Evolutionary conservation across 352 stramenopile genomes (phyloP).

Genomic region (Phytophthora ohioensis): DNA sequence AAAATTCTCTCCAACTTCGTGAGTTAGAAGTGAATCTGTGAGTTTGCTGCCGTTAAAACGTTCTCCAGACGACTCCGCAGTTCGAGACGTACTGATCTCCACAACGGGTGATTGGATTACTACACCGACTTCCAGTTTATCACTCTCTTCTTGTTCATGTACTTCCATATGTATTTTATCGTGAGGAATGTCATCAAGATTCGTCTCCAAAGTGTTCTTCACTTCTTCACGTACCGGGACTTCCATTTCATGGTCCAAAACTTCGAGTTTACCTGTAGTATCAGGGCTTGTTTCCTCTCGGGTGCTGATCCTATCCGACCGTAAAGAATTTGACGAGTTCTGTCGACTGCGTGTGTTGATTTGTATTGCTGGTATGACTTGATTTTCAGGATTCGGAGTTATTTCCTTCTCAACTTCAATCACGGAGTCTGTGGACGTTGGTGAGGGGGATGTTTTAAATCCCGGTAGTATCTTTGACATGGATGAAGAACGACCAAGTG

Average conservation of each 20-base stretch:
- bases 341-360: conserved; percentile 11
- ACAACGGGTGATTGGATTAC: conserved; percentile 21
- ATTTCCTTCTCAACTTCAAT: background rate
- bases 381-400: background rate
- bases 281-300: background rate
- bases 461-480: conserved; percentile 2
- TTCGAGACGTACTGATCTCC: conserved; percentile 17
- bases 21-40: background rate
- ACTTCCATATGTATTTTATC: background rate
- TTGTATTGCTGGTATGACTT: conserved; percentile 1
- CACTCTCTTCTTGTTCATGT: background rate
- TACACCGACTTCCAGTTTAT: background rate
- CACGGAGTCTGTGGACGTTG: too few species aligned
- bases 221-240: background rate
- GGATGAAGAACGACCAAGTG: conserved; percentile 7
- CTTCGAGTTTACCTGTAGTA: background rate
- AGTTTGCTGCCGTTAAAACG: background rate
- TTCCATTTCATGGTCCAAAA: background rate
- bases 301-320: background rate
- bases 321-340: background rate
- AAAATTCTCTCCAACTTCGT: background rate
- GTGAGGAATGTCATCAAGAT: background rate
- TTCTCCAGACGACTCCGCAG: background rate
- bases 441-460: background rate
- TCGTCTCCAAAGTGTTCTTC: background rate